Conservation (phyloP, 257 asterid species). For the Ballota nigra region DNA sequence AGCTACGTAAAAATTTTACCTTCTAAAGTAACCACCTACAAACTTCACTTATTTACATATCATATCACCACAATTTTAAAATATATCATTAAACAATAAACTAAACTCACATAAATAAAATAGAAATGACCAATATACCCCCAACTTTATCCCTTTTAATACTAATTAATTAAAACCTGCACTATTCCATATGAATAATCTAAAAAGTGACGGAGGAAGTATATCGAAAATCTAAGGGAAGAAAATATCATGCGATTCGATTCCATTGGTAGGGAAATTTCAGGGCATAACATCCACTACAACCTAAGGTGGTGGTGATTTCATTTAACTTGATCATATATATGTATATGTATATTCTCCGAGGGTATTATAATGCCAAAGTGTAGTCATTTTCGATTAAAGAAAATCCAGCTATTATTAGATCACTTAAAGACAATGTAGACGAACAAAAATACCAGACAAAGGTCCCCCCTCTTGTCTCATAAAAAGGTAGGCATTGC, state of each 20-base stretch:
- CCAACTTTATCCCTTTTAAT: no score
- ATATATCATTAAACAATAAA: no score
- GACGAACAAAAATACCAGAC: conserved; percentile 68
- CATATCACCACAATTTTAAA: no score
- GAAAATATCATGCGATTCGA: conserved; percentile 24
- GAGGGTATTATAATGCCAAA: conserved; percentile 4
- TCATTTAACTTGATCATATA: background rate
- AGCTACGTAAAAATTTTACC: no score
- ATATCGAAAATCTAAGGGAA: background rate
- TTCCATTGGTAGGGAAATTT: conserved; percentile 36
- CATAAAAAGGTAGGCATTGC: conserved; percentile 40
- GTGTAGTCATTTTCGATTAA: conserved; percentile 35
- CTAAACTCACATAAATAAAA: no score
- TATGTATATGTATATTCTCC: no score
- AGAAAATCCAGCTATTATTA: conserved; percentile 39
- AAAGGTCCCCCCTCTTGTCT: conserved; percentile 82
- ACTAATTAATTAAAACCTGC: no score
- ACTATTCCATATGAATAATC: no score
- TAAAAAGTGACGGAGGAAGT: no score
- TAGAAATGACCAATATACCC: no score
- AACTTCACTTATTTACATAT: no score
- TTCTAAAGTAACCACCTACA: no score
- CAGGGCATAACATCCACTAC: conserved; percentile 39
- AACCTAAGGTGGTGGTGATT: background rate
- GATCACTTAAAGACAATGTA: conserved; percentile 33